These are phyloP conservation scores for Solanum raphanifolium DNA, from an alignment of 257 asterid species.

Conservation along the genomic window DNA sequence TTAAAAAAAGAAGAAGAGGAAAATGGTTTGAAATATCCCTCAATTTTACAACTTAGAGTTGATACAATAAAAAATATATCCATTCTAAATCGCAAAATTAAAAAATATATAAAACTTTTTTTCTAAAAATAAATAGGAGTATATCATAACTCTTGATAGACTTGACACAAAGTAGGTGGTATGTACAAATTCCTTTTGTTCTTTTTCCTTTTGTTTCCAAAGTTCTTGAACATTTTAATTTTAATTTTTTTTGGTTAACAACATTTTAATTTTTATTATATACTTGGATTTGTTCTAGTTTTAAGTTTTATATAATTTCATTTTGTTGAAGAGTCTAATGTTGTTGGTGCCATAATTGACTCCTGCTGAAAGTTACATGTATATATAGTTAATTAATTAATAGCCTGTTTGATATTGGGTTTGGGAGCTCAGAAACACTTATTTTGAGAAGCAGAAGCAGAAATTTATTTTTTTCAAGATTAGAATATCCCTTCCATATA, in stretches of 20 bases:
- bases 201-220: neutral
- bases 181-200: neutral
- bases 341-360: neutral
- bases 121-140: neutral
- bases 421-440: no score
- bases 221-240: neutral
- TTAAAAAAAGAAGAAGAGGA: neutral
- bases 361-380: neutral
- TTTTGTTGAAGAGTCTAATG: neutral
- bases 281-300: neutral
- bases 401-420: rapidly evolving
- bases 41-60: no score
- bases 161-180: neutral
- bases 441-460: no score
- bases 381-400: no score
- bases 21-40: no score
- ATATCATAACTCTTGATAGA: neutral
- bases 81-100: neutral
- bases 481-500: no score
- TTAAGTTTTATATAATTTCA: neutral
- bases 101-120: no score
- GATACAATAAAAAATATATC: neutral
- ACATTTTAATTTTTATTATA: neutral
- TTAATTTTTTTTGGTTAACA: no score
- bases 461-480: no score